phyloP scores from a whole-genome alignment of 2,329 filamentous ascomycete genomes.

The Colletotrichum sublineola region DNA sequence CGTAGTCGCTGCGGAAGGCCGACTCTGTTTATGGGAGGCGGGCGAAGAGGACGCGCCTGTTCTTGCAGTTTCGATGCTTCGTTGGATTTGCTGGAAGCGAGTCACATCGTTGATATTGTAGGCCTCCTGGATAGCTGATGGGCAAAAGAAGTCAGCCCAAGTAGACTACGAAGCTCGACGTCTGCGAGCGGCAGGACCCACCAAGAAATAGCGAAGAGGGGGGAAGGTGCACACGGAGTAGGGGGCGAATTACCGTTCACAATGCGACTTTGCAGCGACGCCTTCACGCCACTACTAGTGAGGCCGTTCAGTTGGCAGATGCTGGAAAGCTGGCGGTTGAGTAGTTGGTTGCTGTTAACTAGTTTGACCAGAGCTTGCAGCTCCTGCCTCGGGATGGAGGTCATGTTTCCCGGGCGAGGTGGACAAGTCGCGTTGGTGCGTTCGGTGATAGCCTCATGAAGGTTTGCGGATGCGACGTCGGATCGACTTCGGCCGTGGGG shows the following conservation, averaged over 20 bases:
- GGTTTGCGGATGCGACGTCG: conserved; percentile 37
- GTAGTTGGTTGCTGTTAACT: conserved; percentile 59
- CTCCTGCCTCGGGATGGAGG: conserved; percentile 55
- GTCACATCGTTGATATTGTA: conserved; percentile 53
- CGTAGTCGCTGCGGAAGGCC: conserved; percentile 23
- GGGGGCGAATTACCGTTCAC: conserved; percentile 74
- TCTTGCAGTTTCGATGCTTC: conserved; percentile 53
- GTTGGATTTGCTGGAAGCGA: conserved; percentile 59
- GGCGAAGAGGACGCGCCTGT: conserved; percentile 35
- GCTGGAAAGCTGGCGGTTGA: conserved; percentile 77
- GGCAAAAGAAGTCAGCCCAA: conserved; percentile 26
- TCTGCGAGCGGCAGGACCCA: not conserved
- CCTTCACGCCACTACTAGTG: conserved; percentile 86
- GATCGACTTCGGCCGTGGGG: conserved; percentile 23
- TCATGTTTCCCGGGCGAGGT: conserved; percentile 43
- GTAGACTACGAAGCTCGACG: not conserved
- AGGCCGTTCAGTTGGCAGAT: conserved; percentile 83
- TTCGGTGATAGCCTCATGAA: conserved; percentile 42
- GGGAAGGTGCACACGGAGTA: conserved; percentile 30
- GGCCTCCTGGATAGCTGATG: conserved; percentile 58
- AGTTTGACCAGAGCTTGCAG: conserved; percentile 60
- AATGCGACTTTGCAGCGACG: conserved; percentile 82
- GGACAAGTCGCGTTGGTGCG: conserved; percentile 25
- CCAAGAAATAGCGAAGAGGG: conserved; percentile 33
- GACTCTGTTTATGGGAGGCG: conserved; percentile 30